A percentile compares a stretch with the other conserved stretches of the same genome.
These are phyloP conservation scores for Crithidia acanthocephali DNA, from an alignment of 208 protist species.

Conservation along the genomic window DNA sequence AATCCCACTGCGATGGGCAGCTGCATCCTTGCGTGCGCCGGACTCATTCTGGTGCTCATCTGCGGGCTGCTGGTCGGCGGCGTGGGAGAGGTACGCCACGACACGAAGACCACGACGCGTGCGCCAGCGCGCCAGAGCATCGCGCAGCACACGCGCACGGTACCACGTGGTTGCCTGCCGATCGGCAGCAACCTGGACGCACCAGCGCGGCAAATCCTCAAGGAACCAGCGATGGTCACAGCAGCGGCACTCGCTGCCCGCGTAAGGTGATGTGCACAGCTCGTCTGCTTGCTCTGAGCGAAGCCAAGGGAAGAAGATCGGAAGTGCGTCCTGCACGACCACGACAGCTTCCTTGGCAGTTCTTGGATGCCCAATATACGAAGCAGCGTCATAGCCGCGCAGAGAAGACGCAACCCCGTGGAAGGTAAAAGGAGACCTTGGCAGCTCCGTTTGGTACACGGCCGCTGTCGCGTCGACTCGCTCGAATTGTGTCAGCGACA, in stretches of 20 bases:
- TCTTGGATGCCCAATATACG: too few species aligned
- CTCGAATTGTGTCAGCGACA: constrained; percentile 18
- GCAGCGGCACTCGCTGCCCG: constrained; percentile 2
- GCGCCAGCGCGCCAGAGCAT: constrained; percentile 46
- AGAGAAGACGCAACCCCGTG: too few species aligned
- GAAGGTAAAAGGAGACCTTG: too few species aligned
- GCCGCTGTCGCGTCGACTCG: not conserved
- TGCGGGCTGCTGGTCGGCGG: constrained; percentile 2
- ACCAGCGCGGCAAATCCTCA: constrained; percentile 48
- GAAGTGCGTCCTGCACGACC: constrained; percentile 2
- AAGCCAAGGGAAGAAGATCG: constrained; percentile 30
- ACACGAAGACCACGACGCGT: constrained; percentile 59
- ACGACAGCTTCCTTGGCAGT: constrained; percentile 7
- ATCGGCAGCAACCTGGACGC: constrained; percentile 38
- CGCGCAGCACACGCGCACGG: constrained; percentile 22
- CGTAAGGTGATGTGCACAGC: not conserved
- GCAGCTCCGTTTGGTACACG: not conserved
- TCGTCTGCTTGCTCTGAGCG: not conserved
- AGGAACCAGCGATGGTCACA: constrained; percentile 74
- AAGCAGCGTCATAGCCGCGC: too few species aligned
- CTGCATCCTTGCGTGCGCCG: too few species aligned
- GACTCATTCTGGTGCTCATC: too few species aligned
- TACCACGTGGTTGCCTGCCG: constrained; percentile 46
- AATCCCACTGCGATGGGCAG: too few species aligned
- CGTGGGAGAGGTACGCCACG: constrained; percentile 30